Evolutionary conservation across 257 asterid species (phyloP).

Genomic region (Perilla frutescens): DNA sequence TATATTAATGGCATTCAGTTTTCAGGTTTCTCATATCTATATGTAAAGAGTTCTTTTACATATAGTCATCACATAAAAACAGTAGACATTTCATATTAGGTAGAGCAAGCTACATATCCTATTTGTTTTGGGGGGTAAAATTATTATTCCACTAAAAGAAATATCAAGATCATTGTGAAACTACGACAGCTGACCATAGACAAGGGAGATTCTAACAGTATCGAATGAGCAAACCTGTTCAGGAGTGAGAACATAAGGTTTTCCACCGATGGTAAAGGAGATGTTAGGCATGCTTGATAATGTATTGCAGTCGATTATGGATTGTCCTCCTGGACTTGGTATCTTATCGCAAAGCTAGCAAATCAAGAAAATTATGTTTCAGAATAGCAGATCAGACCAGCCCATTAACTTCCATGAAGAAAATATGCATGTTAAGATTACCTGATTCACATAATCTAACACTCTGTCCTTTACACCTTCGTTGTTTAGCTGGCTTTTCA

Average conservation of each 20-base stretch:
- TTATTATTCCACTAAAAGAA: no score
- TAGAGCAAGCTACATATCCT: no score
- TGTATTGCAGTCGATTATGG: conserved; percentile 66
- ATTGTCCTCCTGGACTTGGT: conserved; percentile 90
- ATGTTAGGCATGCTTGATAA: conserved; percentile 67
- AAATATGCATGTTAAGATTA: conserved; percentile 30
- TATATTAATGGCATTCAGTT: no score
- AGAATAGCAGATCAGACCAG: conserved; percentile 2
- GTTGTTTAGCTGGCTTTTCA: conserved; percentile 75
- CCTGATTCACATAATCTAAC: conserved; percentile 79
- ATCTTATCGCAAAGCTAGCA: conserved; percentile 80
- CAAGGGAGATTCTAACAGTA: neutral
- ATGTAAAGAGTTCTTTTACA: no score
- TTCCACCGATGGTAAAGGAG: conserved; percentile 71
- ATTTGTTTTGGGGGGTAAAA: no score
- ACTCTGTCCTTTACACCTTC: conserved; percentile 71
- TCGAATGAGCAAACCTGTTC: conserved; percentile 65
- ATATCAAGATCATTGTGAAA: no score
- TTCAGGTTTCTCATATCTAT: no score
- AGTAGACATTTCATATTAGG: no score
- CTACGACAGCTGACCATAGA: no score
- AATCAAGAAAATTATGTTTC: conserved; percentile 26
- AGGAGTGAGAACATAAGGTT: conserved; percentile 68
- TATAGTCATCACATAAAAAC: no score
- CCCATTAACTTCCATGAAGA: conserved; percentile 3